Conservation (phyloP, 2,329 filamentous ascomycete genomes). For the Mycogone perniciosa region DNA sequence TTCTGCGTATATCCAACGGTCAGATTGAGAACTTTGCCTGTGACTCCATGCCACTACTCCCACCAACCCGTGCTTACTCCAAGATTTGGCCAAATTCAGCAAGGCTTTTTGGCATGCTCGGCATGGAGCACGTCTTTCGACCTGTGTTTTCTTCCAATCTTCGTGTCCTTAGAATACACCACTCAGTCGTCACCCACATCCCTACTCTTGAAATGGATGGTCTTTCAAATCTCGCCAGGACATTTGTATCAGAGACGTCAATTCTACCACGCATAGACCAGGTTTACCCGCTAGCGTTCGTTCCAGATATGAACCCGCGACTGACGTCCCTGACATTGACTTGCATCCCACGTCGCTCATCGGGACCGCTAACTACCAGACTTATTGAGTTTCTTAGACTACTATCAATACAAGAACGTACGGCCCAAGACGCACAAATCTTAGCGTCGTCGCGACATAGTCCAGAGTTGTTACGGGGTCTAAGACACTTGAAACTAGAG, state of each 20-base stretch:
- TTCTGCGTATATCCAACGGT: slow-evolving; percentile 39
- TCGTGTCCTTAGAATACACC: slow-evolving; percentile 48
- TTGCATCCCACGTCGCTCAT: slow-evolving; percentile 47
- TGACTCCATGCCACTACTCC: slow-evolving; percentile 33
- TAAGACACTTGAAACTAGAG: slow-evolving; percentile 50
- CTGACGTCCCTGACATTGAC: slow-evolving; percentile 48
- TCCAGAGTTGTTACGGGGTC: slow-evolving; percentile 40
- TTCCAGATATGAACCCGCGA: slow-evolving; percentile 52
- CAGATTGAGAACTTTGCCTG: slow-evolving; percentile 49
- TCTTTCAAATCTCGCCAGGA: slow-evolving; percentile 29
- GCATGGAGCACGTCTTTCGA: slow-evolving; percentile 42
- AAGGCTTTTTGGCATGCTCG: slow-evolving; percentile 38
- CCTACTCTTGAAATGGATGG: slow-evolving; percentile 37
- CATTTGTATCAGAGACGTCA: slow-evolving; percentile 39
- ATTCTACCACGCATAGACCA: slow-evolving; percentile 38
- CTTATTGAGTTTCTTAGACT: slow-evolving; percentile 42
- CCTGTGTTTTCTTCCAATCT: slow-evolving; percentile 49
- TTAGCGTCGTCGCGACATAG: slow-evolving; percentile 28
- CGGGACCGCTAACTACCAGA: slow-evolving; percentile 42
- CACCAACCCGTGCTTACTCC: slow-evolving; percentile 7
- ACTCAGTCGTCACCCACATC: slow-evolving; percentile 53
- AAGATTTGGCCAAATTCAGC: slow-evolving; percentile 24
- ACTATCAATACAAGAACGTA: slow-evolving; percentile 42
- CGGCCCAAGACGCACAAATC: slow-evolving; percentile 29
- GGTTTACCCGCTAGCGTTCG: slow-evolving; percentile 42